phyloP scores from a whole-genome alignment of 2,329 filamentous ascomycete species.

The Trichoderma sp. region DNA sequence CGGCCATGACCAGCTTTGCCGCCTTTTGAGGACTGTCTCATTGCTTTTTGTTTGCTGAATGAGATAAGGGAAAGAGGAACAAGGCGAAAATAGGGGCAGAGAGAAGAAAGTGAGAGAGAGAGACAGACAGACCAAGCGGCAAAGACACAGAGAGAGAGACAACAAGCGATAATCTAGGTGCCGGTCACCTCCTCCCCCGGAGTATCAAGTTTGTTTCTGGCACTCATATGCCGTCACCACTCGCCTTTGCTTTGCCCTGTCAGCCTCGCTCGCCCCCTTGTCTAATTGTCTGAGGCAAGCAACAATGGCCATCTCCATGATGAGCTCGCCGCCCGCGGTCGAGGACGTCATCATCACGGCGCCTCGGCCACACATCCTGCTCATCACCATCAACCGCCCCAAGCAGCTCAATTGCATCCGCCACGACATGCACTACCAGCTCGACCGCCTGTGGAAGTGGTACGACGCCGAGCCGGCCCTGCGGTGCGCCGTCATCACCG shows the following conservation, averaged over 20 bases:
- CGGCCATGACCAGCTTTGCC: not conserved
- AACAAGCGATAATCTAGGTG: not conserved
- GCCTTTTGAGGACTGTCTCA: not conserved
- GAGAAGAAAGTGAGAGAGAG: not conserved
- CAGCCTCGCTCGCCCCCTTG: not conserved
- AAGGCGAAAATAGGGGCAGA: not conserved
- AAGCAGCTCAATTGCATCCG: constrained; percentile 57
- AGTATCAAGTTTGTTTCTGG: not conserved
- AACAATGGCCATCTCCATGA: constrained; percentile 27
- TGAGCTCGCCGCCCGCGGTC: constrained; percentile 41
- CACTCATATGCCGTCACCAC: not conserved
- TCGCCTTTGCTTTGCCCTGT: not conserved
- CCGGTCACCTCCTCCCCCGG: not conserved
- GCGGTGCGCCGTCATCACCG: constrained; percentile 62
- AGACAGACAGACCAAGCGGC: not conserved
- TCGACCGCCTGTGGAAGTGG: constrained; percentile 54
- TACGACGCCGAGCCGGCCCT: constrained; percentile 61
- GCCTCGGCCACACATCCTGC: constrained; percentile 53
- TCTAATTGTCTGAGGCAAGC: not conserved
- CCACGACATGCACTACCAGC: constrained; percentile 46
- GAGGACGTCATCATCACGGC: constrained; percentile 46
- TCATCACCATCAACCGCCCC: constrained; percentile 60
- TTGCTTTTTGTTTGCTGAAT: not conserved
- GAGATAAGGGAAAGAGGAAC: not conserved
- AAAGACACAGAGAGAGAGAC: not conserved